Evolutionary conservation across 176 grass and related monocot species (phyloP), one percentile per base, ranked within the genome.

Genomic region (Poa pratensis): DNA sequence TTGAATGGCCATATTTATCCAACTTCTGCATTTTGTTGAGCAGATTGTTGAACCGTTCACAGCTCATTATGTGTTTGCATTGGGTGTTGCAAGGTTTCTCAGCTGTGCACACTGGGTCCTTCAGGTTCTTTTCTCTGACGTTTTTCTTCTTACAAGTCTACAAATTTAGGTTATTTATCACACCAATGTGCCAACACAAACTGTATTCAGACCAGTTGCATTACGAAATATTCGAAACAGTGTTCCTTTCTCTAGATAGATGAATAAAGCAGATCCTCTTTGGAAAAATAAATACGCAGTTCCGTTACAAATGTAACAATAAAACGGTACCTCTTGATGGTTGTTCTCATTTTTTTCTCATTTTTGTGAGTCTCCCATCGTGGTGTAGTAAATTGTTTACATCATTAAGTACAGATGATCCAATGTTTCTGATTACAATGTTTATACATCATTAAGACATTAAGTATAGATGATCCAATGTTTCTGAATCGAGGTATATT

Each of bases 41-140:
- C 77, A 99, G 96, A 92, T 99, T 80, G 94, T 99, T 34, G 96
- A 99, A 88, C 96, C 96, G 0, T 99, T 99, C 82, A 99, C 96
- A 35, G 93, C 96, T 73, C 96, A 99, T 77, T 99, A 99, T 73
- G 96, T 99, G 73, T 99, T 99, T 88, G 96, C 96, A 16, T 82
- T 99, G 75, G 96, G 96, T 13, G 86, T 99, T 58, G 93, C 96
- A 83, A 94, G 96, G 88, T 99, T 99, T 91, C 87, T 99, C 83
- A 99, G 90, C 73, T 99, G 96, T 73, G 96, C 93, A 79, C 96
- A 99, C 82, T 99, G 96, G 96, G 94, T 96, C 43, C 90, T 99
- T 92, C 96, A 99, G 96, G 96, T 99, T 87, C 19, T 84, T 87
- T 81, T 82, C 28, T 55, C 28, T 71, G 13, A 68, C 58, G 24